Percentiles rank a stretch among this genome's conserved stretches.
Evolutionary conservation across 2,329 filamentous ascomycete species (phyloP).

Genomic region (Exophiala mesophila): DNA sequence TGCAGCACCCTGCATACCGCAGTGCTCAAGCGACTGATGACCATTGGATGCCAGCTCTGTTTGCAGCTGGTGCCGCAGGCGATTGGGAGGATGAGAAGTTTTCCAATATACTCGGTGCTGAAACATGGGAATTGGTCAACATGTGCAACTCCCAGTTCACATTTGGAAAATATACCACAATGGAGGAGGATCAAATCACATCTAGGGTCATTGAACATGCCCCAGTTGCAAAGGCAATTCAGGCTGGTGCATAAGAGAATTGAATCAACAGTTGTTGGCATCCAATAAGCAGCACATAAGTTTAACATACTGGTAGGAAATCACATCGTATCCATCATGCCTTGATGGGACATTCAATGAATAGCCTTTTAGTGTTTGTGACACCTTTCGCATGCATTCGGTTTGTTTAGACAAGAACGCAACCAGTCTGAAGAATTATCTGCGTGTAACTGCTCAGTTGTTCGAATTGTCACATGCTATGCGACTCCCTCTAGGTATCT

Average conservation of each 20-base stretch:
- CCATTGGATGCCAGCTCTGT: slow-evolving; percentile 63
- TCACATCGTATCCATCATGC: no score
- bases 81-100: slow-evolving; percentile 44
- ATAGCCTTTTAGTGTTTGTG: no score
- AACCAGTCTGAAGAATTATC: no score
- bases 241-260: no score
- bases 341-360: no score
- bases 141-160: slow-evolving; percentile 61
- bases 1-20: slow-evolving; percentile 64
- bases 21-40: slow-evolving; percentile 67
- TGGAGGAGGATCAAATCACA: neutral
- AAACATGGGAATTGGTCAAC: slow-evolving; percentile 61
- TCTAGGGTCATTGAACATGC: neutral
- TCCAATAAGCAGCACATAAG: no score
- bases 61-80: slow-evolving; percentile 56
- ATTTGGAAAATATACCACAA: slow-evolving; percentile 45
- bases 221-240: neutral
- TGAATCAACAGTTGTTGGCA: no score
- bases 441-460: no score
- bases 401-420: no score
- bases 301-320: no score
- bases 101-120: slow-evolving; percentile 47
- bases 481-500: no score
- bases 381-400: no score
- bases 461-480: neutral